Conservation (phyloP, 2,329 filamentous ascomycete genomes). For the Trichoderma sp. region DNA sequence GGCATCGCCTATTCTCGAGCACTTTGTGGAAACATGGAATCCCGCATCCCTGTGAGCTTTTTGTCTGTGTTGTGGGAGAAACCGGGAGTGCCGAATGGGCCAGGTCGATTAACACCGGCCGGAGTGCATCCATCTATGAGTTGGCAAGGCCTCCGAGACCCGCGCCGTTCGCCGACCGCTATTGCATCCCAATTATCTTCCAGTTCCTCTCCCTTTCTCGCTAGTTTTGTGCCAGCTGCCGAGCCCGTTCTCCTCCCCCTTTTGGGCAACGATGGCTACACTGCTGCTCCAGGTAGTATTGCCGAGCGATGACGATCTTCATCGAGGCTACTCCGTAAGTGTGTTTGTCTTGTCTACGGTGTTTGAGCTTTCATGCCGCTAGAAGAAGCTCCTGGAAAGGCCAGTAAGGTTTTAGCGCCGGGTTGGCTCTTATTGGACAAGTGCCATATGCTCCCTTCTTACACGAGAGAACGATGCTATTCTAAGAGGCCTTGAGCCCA, state of each 20-base stretch:
- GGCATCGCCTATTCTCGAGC: conserved; percentile 10
- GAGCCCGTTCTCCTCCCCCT: not conserved
- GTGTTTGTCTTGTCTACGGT: not conserved
- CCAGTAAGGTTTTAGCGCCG: not conserved
- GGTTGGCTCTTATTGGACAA: not conserved
- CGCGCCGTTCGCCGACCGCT: conserved; percentile 1
- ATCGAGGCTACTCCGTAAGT: not conserved
- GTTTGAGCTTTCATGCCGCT: not conserved
- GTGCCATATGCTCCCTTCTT: not conserved
- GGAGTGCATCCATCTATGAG: conserved; percentile 6
- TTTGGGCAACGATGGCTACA: not conserved
- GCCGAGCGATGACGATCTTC: not conserved
- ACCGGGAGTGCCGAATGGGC: conserved; percentile 10
- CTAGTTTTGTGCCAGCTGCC: not conserved
- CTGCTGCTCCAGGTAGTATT: not conserved
- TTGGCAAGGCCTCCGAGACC: not conserved
- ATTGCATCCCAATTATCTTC: not conserved
- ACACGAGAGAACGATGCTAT: not conserved
- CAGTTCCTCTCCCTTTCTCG: not conserved
- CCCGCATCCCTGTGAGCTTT: not conserved
- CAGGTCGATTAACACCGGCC: not conserved
- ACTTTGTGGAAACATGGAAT: not conserved
- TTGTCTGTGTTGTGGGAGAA: not conserved
- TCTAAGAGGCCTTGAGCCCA: not conserved
- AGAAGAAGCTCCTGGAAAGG: not conserved